phyloP scores from a whole-genome alignment of 2,329 filamentous ascomycete genomes.

The Amesomyces nigricolor region DNA sequence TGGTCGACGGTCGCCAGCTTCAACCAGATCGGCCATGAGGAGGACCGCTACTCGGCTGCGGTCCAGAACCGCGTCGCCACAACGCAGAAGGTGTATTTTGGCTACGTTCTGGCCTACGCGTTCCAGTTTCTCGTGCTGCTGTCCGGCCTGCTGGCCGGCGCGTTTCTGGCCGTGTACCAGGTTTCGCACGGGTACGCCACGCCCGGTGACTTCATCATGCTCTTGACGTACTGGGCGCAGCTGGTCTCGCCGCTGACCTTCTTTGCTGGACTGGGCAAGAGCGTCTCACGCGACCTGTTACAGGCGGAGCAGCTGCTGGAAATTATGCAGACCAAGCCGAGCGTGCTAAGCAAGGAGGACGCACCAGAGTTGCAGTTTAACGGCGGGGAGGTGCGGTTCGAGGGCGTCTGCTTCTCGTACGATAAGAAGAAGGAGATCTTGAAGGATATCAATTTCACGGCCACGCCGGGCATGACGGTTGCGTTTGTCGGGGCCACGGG shows the following conservation, averaged over 20 bases:
- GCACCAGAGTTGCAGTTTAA: conserved; percentile 46
- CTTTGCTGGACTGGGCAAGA: conserved; percentile 55
- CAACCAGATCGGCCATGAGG: conserved; percentile 54
- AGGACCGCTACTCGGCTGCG: conserved; percentile 47
- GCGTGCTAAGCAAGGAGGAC: conserved; percentile 46
- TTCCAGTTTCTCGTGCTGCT: conserved; percentile 60
- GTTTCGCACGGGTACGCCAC: conserved; percentile 56
- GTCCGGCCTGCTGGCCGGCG: conserved; percentile 60
- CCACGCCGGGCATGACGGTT: conserved; percentile 48
- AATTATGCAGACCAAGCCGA: conserved; percentile 53
- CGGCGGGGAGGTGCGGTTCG: conserved; percentile 51
- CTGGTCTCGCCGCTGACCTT: conserved; percentile 66
- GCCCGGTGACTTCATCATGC: conserved; percentile 63
- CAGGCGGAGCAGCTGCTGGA: conserved; percentile 53
- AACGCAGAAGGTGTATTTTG: conserved; percentile 37
- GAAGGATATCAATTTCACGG: conserved; percentile 47
- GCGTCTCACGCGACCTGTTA: conserved; percentile 51
- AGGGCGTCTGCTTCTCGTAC: conserved; percentile 53
- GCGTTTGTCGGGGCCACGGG: conserved; percentile 57
- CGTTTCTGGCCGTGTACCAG: conserved; percentile 57
- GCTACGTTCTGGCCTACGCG: conserved; percentile 48
- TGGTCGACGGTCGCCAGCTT: conserved; percentile 57
- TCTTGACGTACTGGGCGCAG: conserved; percentile 70
- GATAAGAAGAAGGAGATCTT: conserved; percentile 54
- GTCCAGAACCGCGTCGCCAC: conserved; percentile 38